Evolutionary conservation across 1,284 basidiomycete species (phyloP).

Genomic region (Stygiomarasmius scandens): DNA sequence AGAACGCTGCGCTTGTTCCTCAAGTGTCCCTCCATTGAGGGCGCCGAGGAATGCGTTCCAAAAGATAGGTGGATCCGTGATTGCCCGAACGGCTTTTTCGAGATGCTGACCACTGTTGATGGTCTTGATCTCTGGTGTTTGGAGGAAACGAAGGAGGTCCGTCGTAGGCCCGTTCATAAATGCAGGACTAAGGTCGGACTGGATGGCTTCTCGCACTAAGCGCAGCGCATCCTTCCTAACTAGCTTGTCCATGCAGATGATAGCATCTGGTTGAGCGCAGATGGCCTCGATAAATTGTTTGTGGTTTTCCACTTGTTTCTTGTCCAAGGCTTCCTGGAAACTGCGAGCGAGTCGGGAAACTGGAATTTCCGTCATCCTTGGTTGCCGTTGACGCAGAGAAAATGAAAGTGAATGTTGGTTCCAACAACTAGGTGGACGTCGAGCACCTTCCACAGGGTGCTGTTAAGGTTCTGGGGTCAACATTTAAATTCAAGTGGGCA

Average conservation of each 20-base stretch:
- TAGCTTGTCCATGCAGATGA: conserved; percentile 43
- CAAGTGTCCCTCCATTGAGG: conserved; percentile 37
- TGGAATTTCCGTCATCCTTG: background rate
- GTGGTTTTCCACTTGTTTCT: background rate
- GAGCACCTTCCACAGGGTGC: too few species aligned
- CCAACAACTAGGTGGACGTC: too few species aligned
- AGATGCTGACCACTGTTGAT: conserved; percentile 49
- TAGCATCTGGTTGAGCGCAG: conserved; percentile 40
- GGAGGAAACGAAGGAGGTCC: conserved; percentile 43
- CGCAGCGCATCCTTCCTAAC: conserved; percentile 40
- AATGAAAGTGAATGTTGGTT: too few species aligned
- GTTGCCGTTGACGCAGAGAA: too few species aligned
- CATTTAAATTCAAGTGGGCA: too few species aligned
- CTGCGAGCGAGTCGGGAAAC: background rate
- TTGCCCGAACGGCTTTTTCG: conserved; percentile 37
- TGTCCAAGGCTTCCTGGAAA: background rate
- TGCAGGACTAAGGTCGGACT: conserved; percentile 36
- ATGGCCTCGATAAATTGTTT: conserved; percentile 45
- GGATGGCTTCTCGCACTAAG: conserved; percentile 47
- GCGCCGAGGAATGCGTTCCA: conserved; percentile 22
- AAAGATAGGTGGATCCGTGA: conserved; percentile 56
- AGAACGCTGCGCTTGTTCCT: conserved; percentile 33
- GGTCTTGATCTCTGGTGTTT: conserved; percentile 34
- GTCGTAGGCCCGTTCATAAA: conserved; percentile 51
- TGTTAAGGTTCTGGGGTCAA: too few species aligned